A percentile compares a stretch with the other conserved stretches of the same genome.
phyloP scores from a whole-genome alignment of 108 stramenopile genomes.

The Fistulifera solaris region DNA sequence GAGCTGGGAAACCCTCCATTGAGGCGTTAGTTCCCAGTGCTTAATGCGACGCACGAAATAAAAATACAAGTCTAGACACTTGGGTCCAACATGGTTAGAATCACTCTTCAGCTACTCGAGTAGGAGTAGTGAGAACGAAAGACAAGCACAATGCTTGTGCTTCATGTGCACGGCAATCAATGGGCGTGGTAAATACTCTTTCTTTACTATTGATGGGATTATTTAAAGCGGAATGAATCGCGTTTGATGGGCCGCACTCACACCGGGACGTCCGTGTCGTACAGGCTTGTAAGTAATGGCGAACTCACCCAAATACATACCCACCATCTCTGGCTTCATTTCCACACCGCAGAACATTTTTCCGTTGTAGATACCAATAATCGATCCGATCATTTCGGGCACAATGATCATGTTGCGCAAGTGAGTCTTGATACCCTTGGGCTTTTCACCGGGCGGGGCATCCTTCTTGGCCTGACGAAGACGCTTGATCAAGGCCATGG shows the following conservation, averaged over 20 bases:
- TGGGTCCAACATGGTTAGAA: too few relatives aligned
- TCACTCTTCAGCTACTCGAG: too few relatives aligned
- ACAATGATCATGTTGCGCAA: constrained; percentile 99
- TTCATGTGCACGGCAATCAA: too few relatives aligned
- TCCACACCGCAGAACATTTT: constrained; percentile 97
- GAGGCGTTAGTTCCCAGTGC: too few relatives aligned
- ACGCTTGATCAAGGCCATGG: constrained; percentile 98
- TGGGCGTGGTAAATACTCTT: too few relatives aligned
- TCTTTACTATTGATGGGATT: too few relatives aligned
- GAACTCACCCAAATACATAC: constrained; percentile 99
- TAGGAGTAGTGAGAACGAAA: too few relatives aligned
- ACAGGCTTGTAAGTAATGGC: constrained; percentile 99
- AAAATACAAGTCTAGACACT: too few relatives aligned
- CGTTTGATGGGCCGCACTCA: constrained; percentile 93
- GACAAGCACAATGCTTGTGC: too few relatives aligned
- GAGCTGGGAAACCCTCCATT: too few relatives aligned
- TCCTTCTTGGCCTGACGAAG: constrained; percentile 99
- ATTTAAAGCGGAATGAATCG: constrained; percentile 98
- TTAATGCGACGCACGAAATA: too few relatives aligned
- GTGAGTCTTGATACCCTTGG: constrained; percentile 98
- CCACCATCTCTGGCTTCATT: constrained; percentile 99
- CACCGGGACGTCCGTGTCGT: constrained; percentile 97
- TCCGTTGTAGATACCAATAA: constrained; percentile 99
- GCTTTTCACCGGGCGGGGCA: constrained; percentile 94
- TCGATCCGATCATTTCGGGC: constrained; percentile 99